phyloP scores from a whole-genome alignment of 2,329 filamentous ascomycete species.

The Elsinoe necatrix region DNA sequence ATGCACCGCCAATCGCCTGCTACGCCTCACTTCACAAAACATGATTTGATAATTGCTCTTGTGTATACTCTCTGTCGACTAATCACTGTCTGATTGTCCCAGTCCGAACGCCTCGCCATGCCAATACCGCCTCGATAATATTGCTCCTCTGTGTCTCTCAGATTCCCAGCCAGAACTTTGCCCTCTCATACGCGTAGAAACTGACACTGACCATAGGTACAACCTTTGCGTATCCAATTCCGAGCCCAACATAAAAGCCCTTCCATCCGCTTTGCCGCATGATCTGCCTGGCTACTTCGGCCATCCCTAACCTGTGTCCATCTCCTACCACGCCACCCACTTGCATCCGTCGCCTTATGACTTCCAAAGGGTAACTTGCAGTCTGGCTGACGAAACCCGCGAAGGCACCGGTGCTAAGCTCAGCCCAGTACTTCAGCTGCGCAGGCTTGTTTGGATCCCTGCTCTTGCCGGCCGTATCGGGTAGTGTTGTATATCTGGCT shows the following conservation, averaged over 20 bases:
- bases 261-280: constrained; percentile 63
- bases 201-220: constrained; percentile 75
- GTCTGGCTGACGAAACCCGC: constrained; percentile 88
- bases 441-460: constrained; percentile 49
- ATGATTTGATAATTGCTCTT: background rate
- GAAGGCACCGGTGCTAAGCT: constrained; percentile 73
- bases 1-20: too few species aligned
- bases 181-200: constrained; percentile 60
- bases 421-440: constrained; percentile 74
- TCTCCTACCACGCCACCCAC: constrained; percentile 92
- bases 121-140: background rate
- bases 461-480: constrained; percentile 34
- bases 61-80: background rate
- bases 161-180: constrained; percentile 49
- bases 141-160: constrained; percentile 18
- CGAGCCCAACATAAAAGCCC: constrained; percentile 87
- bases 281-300: constrained; percentile 70
- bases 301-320: constrained; percentile 66
- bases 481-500: constrained; percentile 65
- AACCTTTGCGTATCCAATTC: constrained; percentile 91
- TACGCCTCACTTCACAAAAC: too few species aligned
- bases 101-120: constrained; percentile 15
- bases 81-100: background rate
- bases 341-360: constrained; percentile 89
- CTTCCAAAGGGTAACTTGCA: constrained; percentile 85